Percentiles rank a stretch among this genome's conserved stretches.
Conservation (phyloP, 2,329 filamentous ascomycete species). For the Alternaria viburni region DNA sequence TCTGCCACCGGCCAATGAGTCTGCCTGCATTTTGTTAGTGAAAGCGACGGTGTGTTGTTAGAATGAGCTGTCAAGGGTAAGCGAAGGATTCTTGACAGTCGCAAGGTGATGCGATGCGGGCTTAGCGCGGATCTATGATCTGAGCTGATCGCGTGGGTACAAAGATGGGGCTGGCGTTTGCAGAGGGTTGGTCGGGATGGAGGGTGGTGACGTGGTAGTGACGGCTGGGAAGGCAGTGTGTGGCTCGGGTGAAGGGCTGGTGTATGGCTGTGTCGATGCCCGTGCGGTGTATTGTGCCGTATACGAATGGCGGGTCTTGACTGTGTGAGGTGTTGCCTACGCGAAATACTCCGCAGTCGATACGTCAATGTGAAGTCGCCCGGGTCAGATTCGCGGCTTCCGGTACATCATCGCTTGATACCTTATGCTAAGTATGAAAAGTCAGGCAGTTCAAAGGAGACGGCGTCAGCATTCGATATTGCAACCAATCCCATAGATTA, state of each 20-base stretch:
- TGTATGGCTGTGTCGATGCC: background rate
- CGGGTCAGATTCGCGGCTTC: accelerated
- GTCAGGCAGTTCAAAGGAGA: no score
- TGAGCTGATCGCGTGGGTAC: background rate
- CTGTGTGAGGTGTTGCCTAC: background rate
- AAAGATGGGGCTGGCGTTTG: background rate
- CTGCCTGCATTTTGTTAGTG: background rate
- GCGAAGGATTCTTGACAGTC: background rate
- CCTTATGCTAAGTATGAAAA: no score
- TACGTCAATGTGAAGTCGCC: background rate
- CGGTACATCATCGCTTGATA: no score
- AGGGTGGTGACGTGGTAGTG: background rate
- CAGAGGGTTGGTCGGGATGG: background rate
- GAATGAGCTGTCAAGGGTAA: background rate
- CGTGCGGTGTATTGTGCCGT: background rate
- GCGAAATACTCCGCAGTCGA: slow-evolving; percentile 27
- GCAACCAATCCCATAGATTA: no score
- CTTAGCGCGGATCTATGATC: background rate
- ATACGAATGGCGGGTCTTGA: background rate
- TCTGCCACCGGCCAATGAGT: background rate
- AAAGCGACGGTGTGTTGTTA: background rate
- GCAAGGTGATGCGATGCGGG: background rate
- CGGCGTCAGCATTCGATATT: no score
- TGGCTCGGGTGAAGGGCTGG: background rate
- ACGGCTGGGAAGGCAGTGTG: background rate